These are phyloP conservation scores for Diphasiastrum complanatum DNA, from an alignment of 83 land plant genomes.

Conservation along the genomic window DNA sequence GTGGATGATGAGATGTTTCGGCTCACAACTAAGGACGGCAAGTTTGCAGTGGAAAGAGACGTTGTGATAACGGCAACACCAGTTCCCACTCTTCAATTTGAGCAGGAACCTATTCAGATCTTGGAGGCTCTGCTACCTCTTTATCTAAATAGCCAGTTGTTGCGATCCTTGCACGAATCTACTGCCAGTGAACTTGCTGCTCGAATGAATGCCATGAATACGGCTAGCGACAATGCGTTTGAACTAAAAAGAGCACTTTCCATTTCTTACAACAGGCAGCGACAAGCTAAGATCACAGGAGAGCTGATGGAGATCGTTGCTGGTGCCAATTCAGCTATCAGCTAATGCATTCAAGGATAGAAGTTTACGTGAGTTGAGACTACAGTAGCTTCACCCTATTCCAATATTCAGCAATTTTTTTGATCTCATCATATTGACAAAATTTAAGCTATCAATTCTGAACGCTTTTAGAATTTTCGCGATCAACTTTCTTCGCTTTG, in stretches of 20 bases:
- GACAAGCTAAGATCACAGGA: conserved; percentile 80
- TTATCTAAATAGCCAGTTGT: conserved; percentile 54
- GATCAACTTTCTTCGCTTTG: no score
- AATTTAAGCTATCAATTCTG: no score
- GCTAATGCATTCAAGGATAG: no score
- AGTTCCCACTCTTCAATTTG: conserved; percentile 37
- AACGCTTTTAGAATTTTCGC: no score
- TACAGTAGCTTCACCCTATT: no score
- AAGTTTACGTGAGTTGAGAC: no score
- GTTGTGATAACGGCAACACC: conserved; percentile 33
- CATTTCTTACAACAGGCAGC: conserved; percentile 45
- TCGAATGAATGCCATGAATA: conserved; percentile 64
- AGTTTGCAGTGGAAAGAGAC: conserved; percentile 48
- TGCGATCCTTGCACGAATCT: conserved; percentile 59
- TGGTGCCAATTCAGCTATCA: conserved; percentile 47
- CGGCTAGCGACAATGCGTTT: conserved; percentile 50
- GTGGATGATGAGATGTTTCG: conserved; percentile 63
- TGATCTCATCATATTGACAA: no score
- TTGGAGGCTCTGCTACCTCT: conserved; percentile 56
- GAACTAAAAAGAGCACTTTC: conserved; percentile 45
- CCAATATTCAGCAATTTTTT: no score
- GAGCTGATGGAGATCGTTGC: conserved; percentile 66
- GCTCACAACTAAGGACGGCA: conserved; percentile 53
- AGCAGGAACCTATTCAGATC: conserved; percentile 67
- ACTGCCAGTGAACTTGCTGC: conserved; percentile 63